Evolutionary conservation across 2,329 filamentous ascomycete species (phyloP), one percentile per base, ranked within the genome.

Genomic region (Scedosporium apiospermum): DNA sequence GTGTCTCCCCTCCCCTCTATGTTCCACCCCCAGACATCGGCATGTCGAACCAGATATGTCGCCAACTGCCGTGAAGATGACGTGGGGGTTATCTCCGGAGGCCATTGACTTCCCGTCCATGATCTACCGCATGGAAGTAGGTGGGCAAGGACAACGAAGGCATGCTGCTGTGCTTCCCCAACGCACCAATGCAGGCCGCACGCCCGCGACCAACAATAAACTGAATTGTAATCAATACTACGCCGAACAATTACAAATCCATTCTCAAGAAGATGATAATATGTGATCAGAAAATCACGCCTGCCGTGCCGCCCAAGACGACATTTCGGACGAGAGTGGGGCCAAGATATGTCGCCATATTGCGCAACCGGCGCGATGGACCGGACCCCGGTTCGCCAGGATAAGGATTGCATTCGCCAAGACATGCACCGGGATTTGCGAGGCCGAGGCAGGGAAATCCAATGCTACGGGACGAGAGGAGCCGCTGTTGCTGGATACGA

Each of bases 281-380:
- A 27, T 55, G 23, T 55, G 51, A 55, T 55, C 18, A 55, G 51
- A 55, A 55, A 55, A 23, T 27, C 51, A 23, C 51, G 44, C 44
- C 18, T 4, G 16, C 44, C n/a, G 44, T 49, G 2, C n/a, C 9
- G 44, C 44, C 6, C 16, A 21, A 18, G 23, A 23, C 18, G 12
- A 55, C 27, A 26, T 55, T 23, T 23, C 18, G 23, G 51, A 16
- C 18, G 9, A 10, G 51, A n/a, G 51, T 55, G 51, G 51, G 21
- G 51, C 44, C 18, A 23, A 5, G n/a, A 7, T 23, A 5, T 21
- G 49, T 46, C 60, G 60, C 60, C 60, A 61, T 61, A 61, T 63
- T 51, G 53, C 68, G 63, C 18, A 63, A 60, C 62, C 62, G 57
- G 65, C 44, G 44, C 64, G 58, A 51, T 66, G 64, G 27, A 64